phyloP scores from a whole-genome alignment of 2,329 filamentous ascomycete species.

The Pseudogymnoascus sp. region DNA sequence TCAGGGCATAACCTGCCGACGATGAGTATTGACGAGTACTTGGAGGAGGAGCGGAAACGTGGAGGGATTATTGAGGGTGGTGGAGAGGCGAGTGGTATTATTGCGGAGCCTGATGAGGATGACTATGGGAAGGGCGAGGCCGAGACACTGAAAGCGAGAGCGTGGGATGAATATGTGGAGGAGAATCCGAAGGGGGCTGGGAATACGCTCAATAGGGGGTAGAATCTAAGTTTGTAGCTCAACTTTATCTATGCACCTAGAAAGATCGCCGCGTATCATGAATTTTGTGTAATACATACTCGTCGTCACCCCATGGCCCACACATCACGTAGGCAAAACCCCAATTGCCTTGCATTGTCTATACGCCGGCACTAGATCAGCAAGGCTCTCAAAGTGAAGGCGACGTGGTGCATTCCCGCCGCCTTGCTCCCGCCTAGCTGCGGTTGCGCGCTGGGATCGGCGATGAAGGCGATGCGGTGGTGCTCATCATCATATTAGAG shows the following conservation, averaged over 20 bases:
- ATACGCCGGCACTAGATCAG: constrained; percentile 32
- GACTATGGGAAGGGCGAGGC: constrained; percentile 78
- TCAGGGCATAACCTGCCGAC: constrained; percentile 90
- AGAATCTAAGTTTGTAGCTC: constrained; percentile 11
- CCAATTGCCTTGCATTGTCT: constrained; percentile 28
- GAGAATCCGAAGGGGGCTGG: constrained; percentile 77
- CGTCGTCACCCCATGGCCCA: constrained; percentile 41
- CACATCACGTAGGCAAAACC: constrained; percentile 34
- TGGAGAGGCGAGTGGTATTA: constrained; percentile 62
- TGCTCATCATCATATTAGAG: constrained; percentile 40
- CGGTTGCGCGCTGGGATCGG: constrained; percentile 20
- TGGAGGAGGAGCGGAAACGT: constrained; percentile 77
- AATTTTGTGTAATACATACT: constrained; percentile 36
- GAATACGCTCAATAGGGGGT: constrained; percentile 76
- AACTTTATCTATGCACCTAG: background rate
- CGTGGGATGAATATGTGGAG: constrained; percentile 93
- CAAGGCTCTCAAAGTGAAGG: constrained; percentile 33
- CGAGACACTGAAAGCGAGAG: constrained; percentile 86
- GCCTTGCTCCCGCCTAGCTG: constrained; percentile 13
- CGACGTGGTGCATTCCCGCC: constrained; percentile 34
- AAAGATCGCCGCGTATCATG: background rate
- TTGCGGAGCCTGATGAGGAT: constrained; percentile 77
- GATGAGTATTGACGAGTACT: constrained; percentile 96
- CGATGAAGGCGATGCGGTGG: constrained; percentile 37
- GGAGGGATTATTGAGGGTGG: constrained; percentile 90